A percentile compares a stretch with the other conserved stretches of the same genome.
Evolutionary conservation across 495 filamentous ascomycete species (phyloP).

Genomic region (Penicillium canescens): DNA sequence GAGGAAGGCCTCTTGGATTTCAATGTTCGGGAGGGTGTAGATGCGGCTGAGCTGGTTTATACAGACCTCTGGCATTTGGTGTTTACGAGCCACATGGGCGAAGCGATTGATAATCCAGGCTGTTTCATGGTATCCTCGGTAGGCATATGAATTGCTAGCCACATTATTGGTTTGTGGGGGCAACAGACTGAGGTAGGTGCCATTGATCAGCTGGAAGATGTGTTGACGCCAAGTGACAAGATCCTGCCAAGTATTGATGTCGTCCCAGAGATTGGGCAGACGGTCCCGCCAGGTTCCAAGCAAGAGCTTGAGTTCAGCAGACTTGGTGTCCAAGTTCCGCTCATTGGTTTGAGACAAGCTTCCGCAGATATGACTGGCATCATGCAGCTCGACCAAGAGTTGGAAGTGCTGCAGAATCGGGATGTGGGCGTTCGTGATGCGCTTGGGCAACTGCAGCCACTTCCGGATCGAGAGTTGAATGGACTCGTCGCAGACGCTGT

Average conservation of each 20-base stretch:
- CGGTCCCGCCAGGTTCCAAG: slow-evolving; percentile 95
- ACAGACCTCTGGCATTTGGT: slow-evolving; percentile 95
- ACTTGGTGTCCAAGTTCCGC: slow-evolving; percentile 87
- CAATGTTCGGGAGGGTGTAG: slow-evolving; percentile 97
- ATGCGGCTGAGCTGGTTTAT: slow-evolving; percentile 95
- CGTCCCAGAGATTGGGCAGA: slow-evolving; percentile 97
- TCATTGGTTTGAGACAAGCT: slow-evolving; percentile 84
- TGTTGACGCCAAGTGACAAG: slow-evolving; percentile 98
- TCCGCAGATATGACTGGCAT: slow-evolving; percentile 91
- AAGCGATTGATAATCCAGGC: slow-evolving; percentile 99
- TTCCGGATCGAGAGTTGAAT: slow-evolving; percentile 96
- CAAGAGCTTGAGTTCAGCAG: slow-evolving; percentile 90
- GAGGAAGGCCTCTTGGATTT: slow-evolving; percentile 98
- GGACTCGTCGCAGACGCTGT: slow-evolving; percentile 86
- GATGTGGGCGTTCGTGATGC: slow-evolving; percentile 93
- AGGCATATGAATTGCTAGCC: slow-evolving; percentile 86
- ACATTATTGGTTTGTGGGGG: slow-evolving; percentile 78
- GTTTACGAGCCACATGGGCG: slow-evolving; percentile 95
- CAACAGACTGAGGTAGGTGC: slow-evolving; percentile 82
- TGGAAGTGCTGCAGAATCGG: slow-evolving; percentile 97
- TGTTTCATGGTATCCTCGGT: slow-evolving; percentile 96
- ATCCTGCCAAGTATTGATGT: slow-evolving; percentile 99
- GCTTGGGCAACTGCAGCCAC: slow-evolving; percentile 93
- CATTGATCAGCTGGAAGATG: slow-evolving; percentile 96
- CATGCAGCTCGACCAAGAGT: slow-evolving; percentile 95